Evolutionary conservation across 129 eudicot genomes (phyloP), one percentile per base, ranked within the genome.

Genomic region (Gnaphalium uliginosum): DNA sequence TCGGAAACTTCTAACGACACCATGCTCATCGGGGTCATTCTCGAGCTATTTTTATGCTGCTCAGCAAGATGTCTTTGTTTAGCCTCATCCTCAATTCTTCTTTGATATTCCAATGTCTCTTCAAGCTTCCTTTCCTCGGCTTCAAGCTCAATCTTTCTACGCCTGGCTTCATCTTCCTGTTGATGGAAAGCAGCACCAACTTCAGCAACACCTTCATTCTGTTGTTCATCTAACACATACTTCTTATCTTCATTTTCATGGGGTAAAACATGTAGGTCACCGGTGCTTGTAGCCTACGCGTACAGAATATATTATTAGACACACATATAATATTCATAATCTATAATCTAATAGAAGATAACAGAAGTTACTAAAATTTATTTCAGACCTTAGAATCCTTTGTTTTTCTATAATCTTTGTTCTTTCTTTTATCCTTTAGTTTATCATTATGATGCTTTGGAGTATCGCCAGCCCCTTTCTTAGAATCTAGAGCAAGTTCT

Each of bases 111-210:
- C 79, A 95, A 81, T 72, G 96, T 95, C 81, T 95, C 99, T 83
- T 95, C 97, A 80, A 91, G 99, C 90, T 91, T 89, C 74, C 94
- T 89, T 76, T 91, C 99, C 83, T 95, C 99, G 27, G 89, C 97
- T 87, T 95, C 99, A 87, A 91, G 96, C 75, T 94, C 94, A 11
- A 89, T 76, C 65, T 85, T 81, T 71, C 84, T 85, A 15, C 85
- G 87, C 58, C 72, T 83, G 58, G 77, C 75, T 76, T 94, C 98
- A 75, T 90, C 93, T 80, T 87, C 96, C 54, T 89, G 75, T 64
- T 80, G 74, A 79, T 51, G 53, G 50, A 81, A 70, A 73, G 68
- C 76, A 79, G 73, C 84, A 74, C 73, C 83, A 79, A 37, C 39
- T 64, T 37, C 71, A 33, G 18, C 71, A 35, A 3, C 71, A 21